Conservation (phyloP, 164 flowering plant genomes). For the Warburgia ugandensis region DNA sequence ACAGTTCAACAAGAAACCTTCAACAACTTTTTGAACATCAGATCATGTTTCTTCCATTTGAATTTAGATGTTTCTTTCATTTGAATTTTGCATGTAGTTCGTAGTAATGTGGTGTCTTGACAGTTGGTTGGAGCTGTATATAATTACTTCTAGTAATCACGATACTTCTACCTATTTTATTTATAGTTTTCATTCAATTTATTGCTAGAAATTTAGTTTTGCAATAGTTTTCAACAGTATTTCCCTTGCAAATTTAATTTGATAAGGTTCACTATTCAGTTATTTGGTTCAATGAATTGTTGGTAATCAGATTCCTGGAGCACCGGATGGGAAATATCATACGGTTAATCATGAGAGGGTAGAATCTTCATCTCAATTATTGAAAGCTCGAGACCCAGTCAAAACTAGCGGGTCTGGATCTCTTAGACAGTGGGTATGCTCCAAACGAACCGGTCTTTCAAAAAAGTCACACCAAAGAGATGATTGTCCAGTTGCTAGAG, state of each 20-base stretch:
- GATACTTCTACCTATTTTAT: too few relatives aligned
- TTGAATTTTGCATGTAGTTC: too few relatives aligned
- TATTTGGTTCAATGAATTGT: constrained; percentile 8
- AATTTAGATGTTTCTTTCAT: too few relatives aligned
- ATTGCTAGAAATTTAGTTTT: too few relatives aligned
- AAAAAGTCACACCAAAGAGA: constrained; percentile 29
- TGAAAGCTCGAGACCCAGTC: constrained; percentile 20
- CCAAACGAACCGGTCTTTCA: constrained; percentile 39
- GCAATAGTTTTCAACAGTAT: too few relatives aligned
- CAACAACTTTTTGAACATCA: too few relatives aligned
- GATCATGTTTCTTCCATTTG: too few relatives aligned
- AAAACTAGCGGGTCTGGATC: constrained; percentile 29
- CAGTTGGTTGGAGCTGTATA: too few relatives aligned
- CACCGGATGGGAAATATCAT: constrained; percentile 15
- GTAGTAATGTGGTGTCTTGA: too few relatives aligned
- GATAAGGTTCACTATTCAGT: constrained; percentile 4
- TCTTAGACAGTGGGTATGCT: constrained; percentile 45
- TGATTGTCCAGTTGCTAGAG: constrained; percentile 12
- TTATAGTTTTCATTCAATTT: too few relatives aligned
- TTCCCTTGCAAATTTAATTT: background rate
- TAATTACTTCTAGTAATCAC: too few relatives aligned
- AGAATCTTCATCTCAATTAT: constrained; percentile 13
- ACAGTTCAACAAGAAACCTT: too few relatives aligned
- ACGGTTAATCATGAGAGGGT: constrained; percentile 21
- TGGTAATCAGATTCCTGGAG: constrained; percentile 29